These are phyloP conservation scores for Phytophthora palmivora DNA, from an alignment of 352 stramenopile species.

Conservation along the genomic window DNA sequence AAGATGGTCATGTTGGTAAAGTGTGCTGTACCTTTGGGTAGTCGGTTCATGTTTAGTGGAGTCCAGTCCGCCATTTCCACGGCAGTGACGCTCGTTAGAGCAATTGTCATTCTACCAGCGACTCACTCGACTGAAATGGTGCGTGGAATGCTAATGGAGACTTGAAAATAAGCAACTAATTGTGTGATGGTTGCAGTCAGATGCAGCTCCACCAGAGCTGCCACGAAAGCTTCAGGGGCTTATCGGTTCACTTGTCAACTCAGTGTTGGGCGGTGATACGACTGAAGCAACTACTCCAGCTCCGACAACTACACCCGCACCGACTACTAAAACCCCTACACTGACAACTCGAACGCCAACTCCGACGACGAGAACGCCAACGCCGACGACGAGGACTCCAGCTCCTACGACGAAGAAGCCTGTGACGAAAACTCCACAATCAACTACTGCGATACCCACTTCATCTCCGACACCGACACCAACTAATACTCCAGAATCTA, in stretches of 20 bases:
- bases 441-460: slow-evolving; percentile 12
- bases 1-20: slow-evolving; percentile 15
- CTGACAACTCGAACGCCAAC: slow-evolving; percentile 8
- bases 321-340: no score
- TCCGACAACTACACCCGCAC: slow-evolving; percentile 25
- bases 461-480: slow-evolving; percentile 7
- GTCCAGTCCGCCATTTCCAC: slow-evolving; percentile 16
- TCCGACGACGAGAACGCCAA: slow-evolving; percentile 12
- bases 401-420: slow-evolving; percentile 17
- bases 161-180: not conserved
- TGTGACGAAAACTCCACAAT: slow-evolving; percentile 18
- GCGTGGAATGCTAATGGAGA: not conserved
- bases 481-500: slow-evolving; percentile 14
- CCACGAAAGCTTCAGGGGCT: slow-evolving; percentile 26
- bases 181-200: slow-evolving; percentile 9
- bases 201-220: slow-evolving; percentile 5
- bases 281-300: slow-evolving; percentile 25
- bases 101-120: slow-evolving; percentile 10
- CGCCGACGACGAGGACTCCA: slow-evolving; percentile 21
- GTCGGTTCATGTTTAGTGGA: slow-evolving; percentile 16
- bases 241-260: slow-evolving; percentile 33
- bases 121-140: slow-evolving; percentile 26
- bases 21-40: slow-evolving; percentile 18
- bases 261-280: slow-evolving; percentile 15
- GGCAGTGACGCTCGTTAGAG: slow-evolving; percentile 9